A percentile compares a stretch with the other conserved stretches of the same genome.
Evolutionary conservation across 495 filamentous ascomycete species (phyloP).

Genomic region (Copromyces sp.): DNA sequence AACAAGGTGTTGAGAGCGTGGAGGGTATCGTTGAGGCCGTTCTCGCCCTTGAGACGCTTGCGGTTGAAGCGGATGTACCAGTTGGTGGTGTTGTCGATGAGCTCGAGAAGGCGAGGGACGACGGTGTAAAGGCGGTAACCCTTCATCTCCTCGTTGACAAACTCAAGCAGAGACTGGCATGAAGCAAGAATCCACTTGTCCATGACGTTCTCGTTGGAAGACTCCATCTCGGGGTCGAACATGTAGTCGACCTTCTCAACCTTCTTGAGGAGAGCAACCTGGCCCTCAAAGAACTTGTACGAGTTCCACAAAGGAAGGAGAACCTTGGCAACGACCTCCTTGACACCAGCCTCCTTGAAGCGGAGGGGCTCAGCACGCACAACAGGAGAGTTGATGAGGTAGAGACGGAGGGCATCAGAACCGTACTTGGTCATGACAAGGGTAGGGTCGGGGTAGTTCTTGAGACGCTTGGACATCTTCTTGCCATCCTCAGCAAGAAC

Average conservation of each 20-base stretch:
- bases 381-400: constrained; percentile 95
- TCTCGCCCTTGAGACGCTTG: constrained; percentile 87
- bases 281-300: constrained; percentile 96
- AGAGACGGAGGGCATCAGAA: constrained; percentile 86
- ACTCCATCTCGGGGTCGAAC: constrained; percentile 68
- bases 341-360: constrained; percentile 89
- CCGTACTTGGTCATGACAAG: constrained; percentile 83
- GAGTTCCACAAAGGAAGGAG: constrained; percentile 94
- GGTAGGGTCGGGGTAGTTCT: constrained; percentile 91
- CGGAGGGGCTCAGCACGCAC: constrained; percentile 84
- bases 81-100: constrained; percentile 95
- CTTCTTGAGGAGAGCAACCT: constrained; percentile 88
- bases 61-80: constrained; percentile 99
- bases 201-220: constrained; percentile 83
- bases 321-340: constrained; percentile 92
- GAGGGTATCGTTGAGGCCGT: constrained; percentile 68
- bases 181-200: constrained; percentile 92
- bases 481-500: constrained; percentile 92
- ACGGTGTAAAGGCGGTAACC: constrained; percentile 88
- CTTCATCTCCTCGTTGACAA: constrained; percentile 92
- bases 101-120: constrained; percentile 72
- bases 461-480: constrained; percentile 97
- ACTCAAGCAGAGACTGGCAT: constrained; percentile 85
- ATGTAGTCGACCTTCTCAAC: constrained; percentile 65
- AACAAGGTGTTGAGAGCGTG: constrained; percentile 96